Percentiles rank a stretch among this genome's conserved stretches.
These are phyloP conservation scores for Ogataea allantospora DNA, from an alignment of 805 yeast genomes.

Conservation along the genomic window DNA sequence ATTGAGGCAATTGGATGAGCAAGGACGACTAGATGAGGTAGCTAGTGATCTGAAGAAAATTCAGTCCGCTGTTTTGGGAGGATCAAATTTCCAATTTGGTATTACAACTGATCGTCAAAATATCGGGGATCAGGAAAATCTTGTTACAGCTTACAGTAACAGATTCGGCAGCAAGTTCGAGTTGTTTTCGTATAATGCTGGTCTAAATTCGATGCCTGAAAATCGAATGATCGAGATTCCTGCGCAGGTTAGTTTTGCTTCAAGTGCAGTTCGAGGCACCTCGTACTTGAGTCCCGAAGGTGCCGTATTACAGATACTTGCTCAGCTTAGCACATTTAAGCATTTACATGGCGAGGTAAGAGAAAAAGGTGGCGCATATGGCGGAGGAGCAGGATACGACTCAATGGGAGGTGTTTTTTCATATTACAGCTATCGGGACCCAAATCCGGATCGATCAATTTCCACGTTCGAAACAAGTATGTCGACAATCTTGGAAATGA, in stretches of 20 bases:
- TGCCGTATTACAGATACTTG: conserved; percentile 77
- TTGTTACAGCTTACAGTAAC: conserved; percentile 34
- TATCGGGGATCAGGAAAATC: conserved; percentile 36
- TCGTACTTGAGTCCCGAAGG: conserved; percentile 70
- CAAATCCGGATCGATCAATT: conserved; percentile 73
- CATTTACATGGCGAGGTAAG: conserved; percentile 85
- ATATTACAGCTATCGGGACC: conserved; percentile 92
- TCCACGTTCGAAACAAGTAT: conserved; percentile 55
- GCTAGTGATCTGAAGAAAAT: conserved; percentile 63
- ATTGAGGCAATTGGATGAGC: conserved; percentile 52
- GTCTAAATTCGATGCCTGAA: no score
- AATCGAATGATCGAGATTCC: conserved; percentile 67
- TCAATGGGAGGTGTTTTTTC: conserved; percentile 78
- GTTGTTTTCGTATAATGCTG: no score
- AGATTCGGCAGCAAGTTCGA: conserved; percentile 9
- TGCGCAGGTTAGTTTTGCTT: conserved; percentile 83
- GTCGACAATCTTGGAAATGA: conserved; percentile 38
- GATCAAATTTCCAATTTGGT: conserved; percentile 48
- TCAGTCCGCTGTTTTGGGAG: conserved; percentile 42
- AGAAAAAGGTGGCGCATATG: conserved; percentile 97
- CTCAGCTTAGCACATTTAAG: conserved; percentile 78
- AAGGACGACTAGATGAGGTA: conserved; percentile 49
- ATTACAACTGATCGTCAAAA: conserved; percentile 56
- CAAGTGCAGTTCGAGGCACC: conserved; percentile 65
- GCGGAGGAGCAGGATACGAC: conserved; percentile 88